These are phyloP conservation scores for Candida manassasensis DNA, from an alignment of 805 yeast species.

Conservation along the genomic window DNA sequence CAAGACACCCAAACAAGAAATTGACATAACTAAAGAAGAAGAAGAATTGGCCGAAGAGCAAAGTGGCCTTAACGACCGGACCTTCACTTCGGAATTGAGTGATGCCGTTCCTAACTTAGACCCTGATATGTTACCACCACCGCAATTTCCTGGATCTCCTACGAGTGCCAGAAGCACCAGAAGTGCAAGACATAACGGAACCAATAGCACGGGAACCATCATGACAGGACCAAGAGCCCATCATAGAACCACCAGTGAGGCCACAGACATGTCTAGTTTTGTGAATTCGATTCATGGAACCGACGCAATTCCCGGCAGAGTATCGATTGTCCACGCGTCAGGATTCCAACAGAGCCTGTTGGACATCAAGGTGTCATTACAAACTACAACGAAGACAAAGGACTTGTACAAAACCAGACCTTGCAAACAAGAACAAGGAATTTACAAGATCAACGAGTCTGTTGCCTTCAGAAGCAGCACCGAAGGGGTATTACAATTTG, in stretches of 20 bases:
- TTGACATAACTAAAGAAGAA: slow-evolving; percentile 9
- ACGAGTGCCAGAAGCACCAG: slow-evolving; percentile 1
- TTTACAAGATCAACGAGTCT: slow-evolving; percentile 56
- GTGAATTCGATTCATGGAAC: slow-evolving; percentile 31
- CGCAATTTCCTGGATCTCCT: slow-evolving; percentile 28
- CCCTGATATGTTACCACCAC: slow-evolving; percentile 32
- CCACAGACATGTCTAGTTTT: slow-evolving; percentile 32
- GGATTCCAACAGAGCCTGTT: slow-evolving; percentile 34
- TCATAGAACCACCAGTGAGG: slow-evolving; percentile 19
- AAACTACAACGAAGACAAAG: slow-evolving; percentile 44
- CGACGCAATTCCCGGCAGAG: slow-evolving; percentile 47
- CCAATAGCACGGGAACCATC: not conserved
- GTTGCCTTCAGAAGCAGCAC: slow-evolving; percentile 62
- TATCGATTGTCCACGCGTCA: slow-evolving; percentile 46
- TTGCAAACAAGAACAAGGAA: slow-evolving; percentile 44
- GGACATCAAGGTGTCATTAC: slow-evolving; percentile 53
- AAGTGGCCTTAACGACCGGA: not conserved
- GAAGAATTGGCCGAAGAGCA: slow-evolving; percentile 8
- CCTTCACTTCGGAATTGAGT: slow-evolving; percentile 4
- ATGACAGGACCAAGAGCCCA: slow-evolving; percentile 8
- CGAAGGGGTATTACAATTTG: slow-evolving; percentile 55
- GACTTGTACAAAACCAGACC: slow-evolving; percentile 63
- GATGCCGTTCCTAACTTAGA: slow-evolving; percentile 30
- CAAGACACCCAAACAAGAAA: slow-evolving; percentile 5
- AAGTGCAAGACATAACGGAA: not conserved